Base-by-base conservation (phyloP, 225 moss, liverwort and hornwort genomes). In the Straminergon stramineum region DNA sequence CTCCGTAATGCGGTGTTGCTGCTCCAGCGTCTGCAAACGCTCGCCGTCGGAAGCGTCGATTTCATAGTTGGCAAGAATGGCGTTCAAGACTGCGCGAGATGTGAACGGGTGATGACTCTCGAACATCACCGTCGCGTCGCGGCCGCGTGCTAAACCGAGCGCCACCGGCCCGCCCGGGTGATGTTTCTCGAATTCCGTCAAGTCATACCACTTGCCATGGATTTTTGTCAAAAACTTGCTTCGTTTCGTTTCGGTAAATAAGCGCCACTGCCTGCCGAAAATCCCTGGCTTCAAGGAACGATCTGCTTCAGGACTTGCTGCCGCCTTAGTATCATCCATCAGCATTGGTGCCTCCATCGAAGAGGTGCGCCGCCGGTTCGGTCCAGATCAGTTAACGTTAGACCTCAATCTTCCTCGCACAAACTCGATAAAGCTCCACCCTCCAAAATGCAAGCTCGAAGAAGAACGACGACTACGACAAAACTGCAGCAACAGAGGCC, bases 91-190 rank as follows among this genome's bases (percentile, higher is more conserved):
- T 7, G 63, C 87, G 7, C 93, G 92, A 24, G 91, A 86, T 2
- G 92, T 92, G 83, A 95, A 95, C 58, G 93, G 94, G 82, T 95
- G 95, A 30, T 95, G 95, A 61, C 95, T 95, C 86, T 95, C 95
- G 32, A 95, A 94, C 92, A 95, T 84, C 67, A 94, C 90, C 17
- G 85, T 94, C 45, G 94, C 82, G 37, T 94, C 94, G 19, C 94
- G 92, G 15, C 91, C 91, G 39, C 89, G 71, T 37, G 92, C 92
- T 32, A 94, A 34, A 13, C 94, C 87, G 26, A 94, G 71, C 51
- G 94, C 85, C 69, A 94, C 94, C 17, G 89, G 87, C 5, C 94
- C 94, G 6, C 94, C 94, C 11, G 94, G 92, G 60, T 94, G 94
- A 8, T 83, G 90, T 51, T 81, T 90, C 91, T 94, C 92, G 56